phyloP scores from a whole-genome alignment of 441 rosid species.

The Populus tomentosa region DNA sequence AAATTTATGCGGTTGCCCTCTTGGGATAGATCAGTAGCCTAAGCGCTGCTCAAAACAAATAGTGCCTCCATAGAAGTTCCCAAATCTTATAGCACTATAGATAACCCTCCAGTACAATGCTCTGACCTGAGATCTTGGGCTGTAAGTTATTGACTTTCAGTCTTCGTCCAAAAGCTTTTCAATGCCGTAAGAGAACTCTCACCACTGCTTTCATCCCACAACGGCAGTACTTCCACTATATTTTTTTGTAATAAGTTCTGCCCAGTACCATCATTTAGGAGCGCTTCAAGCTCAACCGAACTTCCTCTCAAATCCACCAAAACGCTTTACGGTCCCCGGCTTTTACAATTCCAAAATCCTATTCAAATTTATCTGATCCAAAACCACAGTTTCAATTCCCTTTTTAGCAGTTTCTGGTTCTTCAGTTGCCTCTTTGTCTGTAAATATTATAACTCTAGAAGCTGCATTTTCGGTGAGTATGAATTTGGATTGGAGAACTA shows the following conservation, averaged over 20 bases:
- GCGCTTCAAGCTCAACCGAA: conserved; percentile 39
- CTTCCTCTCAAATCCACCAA: conserved; percentile 66
- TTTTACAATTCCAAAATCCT: conserved; percentile 57
- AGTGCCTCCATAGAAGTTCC: conserved; percentile 22
- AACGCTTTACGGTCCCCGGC: conserved; percentile 54
- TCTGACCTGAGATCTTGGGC: conserved; percentile 33
- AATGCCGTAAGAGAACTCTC: conserved; percentile 18
- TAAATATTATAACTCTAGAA: conserved; percentile 40
- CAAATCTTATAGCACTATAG: conserved; percentile 25
- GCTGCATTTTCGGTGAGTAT: conserved; percentile 28
- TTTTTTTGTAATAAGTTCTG: conserved; percentile 57
- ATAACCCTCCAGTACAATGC: conserved; percentile 63
- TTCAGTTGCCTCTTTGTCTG: conserved; percentile 29
- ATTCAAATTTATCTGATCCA: conserved; percentile 45
- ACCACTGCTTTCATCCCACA: conserved; percentile 38
- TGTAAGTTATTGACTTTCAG: conserved; percentile 44
- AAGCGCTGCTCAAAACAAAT: neutral
- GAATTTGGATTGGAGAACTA: conserved; percentile 27
- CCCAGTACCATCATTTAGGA: conserved; percentile 48
- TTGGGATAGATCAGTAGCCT: neutral
- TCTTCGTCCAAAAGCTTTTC: conserved; percentile 34
- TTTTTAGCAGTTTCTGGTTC: conserved; percentile 29
- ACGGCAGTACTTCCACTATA: conserved; percentile 62
- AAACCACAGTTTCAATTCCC: conserved; percentile 46
- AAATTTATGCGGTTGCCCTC: too few relatives aligned